Conservation (phyloP, 768 basidiomycete genomes). For the Boletus eberwhitei region DNA sequence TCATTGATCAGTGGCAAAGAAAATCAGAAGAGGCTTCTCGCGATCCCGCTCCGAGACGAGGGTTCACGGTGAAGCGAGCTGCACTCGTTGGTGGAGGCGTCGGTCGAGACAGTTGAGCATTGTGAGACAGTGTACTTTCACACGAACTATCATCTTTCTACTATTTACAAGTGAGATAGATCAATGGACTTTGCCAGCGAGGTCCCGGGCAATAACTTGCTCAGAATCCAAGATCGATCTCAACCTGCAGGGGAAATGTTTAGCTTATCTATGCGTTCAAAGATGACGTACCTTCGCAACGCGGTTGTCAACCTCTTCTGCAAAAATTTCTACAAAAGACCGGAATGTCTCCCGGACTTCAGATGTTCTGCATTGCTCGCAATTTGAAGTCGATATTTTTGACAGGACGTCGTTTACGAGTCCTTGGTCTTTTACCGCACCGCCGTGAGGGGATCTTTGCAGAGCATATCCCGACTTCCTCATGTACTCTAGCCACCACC, state of each 20-base stretch:
- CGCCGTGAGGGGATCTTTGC: neutral
- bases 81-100: conserved; percentile 26
- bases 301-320: neutral
- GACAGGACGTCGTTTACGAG: neutral
- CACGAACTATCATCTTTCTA: neutral
- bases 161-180: conserved; percentile 12
- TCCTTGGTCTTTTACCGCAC: neutral
- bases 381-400: conserved; percentile 7
- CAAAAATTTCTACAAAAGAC: conserved; percentile 12
- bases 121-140: conserved; percentile 10
- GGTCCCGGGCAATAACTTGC: neutral
- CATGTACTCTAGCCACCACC: conserved; percentile 17
- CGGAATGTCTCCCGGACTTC: neutral
- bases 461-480: conserved; percentile 5
- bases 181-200: neutral
- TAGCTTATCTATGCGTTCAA: neutral
- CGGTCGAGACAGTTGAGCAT: conserved; percentile 20
- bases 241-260: conserved; percentile 1
- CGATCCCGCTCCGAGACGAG: conserved; percentile 36
- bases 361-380: neutral
- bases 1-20: conserved; percentile 87
- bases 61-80: conserved; percentile 40
- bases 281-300: conserved; percentile 4
- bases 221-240: conserved; percentile 9
- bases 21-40: conserved; percentile 59